Evolutionary conservation across 371 early-diverging fungal genomes (phyloP), one percentile per base, ranked within the genome.

Genomic region (Apophysomyces variabilis): DNA sequence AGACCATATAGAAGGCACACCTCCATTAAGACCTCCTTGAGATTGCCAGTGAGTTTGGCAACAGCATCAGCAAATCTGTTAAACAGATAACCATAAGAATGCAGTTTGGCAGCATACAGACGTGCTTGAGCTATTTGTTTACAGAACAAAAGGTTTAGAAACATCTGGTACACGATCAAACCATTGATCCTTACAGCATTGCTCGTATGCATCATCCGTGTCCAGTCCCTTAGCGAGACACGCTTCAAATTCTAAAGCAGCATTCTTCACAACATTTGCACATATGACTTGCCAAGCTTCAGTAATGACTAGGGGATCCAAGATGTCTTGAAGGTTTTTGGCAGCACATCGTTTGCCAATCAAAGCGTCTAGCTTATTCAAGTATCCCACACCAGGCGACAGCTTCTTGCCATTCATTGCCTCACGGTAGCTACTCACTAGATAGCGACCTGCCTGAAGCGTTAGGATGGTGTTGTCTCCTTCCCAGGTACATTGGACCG

Each of bases 401-500:
- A 93, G 85, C 37, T 86, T 82, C 77, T 90, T 90, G 64, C 93
- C 93, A 54, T 86, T 86, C 58, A 86, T 78, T 38, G 92, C 90
- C 50, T 93, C 93, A 32, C 90, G 88, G 72, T 91, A 93, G 59
- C 92, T 90, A 64, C 84, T 80, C 59, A 96, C 90, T 65, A 96
- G 81, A 71, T 94, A 96, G 66, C 96, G 90, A 54, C 96, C 96
- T 39, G 92, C 85, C 73, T 96, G 96, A 61, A 95, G 86, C 4
- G 94, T 93, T 73, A 95, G 77, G 60, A 96, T 93, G 60, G 95
- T 95, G 76, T 95, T 95, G 76, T 93, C 93, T 68, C 93, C 93
- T 75, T 93, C 96, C 96, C 95, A 95, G 35, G 96, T 95, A 80
- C 95, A 95, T 70, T 95, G 95, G 21, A 95, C 95, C 46, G 95